Base-by-base conservation (phyloP, 257 asterid genomes). In the Rhazya stricta region DNA sequence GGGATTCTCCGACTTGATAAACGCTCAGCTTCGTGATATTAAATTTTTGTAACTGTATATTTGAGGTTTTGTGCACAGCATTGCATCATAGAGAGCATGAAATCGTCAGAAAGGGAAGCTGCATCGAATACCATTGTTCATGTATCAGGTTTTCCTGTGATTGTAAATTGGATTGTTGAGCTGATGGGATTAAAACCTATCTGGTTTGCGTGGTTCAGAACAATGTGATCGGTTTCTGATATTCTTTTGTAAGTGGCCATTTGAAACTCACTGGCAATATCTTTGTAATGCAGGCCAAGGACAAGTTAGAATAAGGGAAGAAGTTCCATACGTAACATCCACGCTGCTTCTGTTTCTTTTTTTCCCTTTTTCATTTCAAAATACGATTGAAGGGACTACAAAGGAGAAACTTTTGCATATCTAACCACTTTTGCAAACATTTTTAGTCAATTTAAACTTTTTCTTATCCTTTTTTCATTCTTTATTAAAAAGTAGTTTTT, bases 11-110 rank as follows among this genome's bases (percentile, higher is more conserved):
- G 63, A 48, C 56, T 48, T 39, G 19, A 54, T 54, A 72, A 46
- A 58, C 9, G 45, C 27, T 50, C 69, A 53, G 16, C 69, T 23
- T 77, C 69, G 39, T 63, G 63, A 30, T 34, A 69, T 63, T 62
- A 58, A 60, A 42, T 37, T 42, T 76, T 34, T 50, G 41, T 41
- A 12, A 58, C 61, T 71, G 83, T 76, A 80, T 29, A 80, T 56
- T 71, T 42, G 75, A 74, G 73, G 51, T 23, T n/a, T 68, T 58
- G 46, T 25, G 37, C 73, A 68, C 57, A 60, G 74, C 36, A 46
- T 36, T 51, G 43, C 36, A 65, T 30, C 73, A 51, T 62, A 50
- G 66, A 46, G 39, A 62, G 32, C 75, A 5, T 54, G 75, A 79
- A 74, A 68, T 58, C 37, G 61, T 76, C 29, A 48, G 7, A 37